Conservation (phyloP, 345 rosid species). For the Corchorus olitorius region DNA sequence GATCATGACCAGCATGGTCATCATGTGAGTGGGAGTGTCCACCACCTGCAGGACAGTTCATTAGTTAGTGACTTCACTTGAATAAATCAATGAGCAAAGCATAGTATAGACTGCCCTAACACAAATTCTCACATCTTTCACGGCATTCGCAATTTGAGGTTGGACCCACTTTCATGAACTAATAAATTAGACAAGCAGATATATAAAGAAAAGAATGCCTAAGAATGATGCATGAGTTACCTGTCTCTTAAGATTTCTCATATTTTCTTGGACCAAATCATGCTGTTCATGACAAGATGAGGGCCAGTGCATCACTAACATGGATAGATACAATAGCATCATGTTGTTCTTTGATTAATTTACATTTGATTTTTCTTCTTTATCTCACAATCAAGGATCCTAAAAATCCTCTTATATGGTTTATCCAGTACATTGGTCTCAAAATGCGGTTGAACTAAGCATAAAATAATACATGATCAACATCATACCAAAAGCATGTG, state of each 20-base stretch:
- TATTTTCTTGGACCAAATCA: neutral
- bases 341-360: constrained; percentile 1
- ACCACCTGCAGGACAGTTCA: constrained; percentile 60
- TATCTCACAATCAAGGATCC: neutral
- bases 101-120: neutral
- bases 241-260: neutral
- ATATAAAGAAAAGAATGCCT: constrained; percentile 8
- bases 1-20: constrained; percentile 51
- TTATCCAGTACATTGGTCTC: neutral
- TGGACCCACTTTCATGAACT: neutral
- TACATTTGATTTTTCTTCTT: neutral
- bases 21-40: constrained; percentile 76
- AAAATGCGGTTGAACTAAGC: neutral
- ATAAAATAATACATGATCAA: constrained; percentile 9
- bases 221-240: neutral
- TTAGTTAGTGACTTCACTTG: constrained; percentile 15
- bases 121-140: neutral
- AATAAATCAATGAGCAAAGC: neutral
- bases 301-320: neutral
- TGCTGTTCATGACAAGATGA: neutral
- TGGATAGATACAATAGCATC: neutral
- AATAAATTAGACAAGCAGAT: neutral
- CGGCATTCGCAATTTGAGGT: constrained; percentile 5
- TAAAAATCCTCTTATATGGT: neutral
- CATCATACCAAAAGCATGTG: constrained; percentile 92